phyloP scores from a whole-genome alignment of 352 stramenopile genomes.

The Phytophthora meadii region DNA sequence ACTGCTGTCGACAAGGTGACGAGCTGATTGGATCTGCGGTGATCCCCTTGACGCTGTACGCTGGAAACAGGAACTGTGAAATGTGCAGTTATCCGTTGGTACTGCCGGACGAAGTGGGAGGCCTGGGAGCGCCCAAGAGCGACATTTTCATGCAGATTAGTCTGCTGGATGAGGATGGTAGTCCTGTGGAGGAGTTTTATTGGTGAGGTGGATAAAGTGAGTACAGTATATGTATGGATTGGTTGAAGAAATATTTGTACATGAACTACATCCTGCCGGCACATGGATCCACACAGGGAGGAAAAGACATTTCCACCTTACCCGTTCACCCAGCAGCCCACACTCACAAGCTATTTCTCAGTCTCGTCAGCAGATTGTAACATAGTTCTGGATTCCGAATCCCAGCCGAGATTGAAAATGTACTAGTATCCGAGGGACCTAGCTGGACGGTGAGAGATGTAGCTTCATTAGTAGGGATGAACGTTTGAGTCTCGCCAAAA shows the following conservation, averaged over 20 bases:
- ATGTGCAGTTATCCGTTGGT: constrained; percentile 79
- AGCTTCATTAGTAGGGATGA: too few species aligned
- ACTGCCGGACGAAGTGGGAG: constrained; percentile 68
- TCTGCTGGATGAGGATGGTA: constrained; percentile 58
- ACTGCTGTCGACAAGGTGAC: constrained; percentile 61
- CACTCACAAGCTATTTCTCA: too few species aligned
- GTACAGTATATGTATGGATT: not conserved
- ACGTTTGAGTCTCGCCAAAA: too few species aligned
- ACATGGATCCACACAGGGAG: too few species aligned
- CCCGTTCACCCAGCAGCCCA: too few species aligned
- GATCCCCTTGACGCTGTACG: constrained; percentile 73
- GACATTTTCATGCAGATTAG: constrained; percentile 73
- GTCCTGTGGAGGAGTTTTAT: constrained; percentile 58
- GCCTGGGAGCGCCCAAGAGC: constrained; percentile 57
- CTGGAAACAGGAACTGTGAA: constrained; percentile 63
- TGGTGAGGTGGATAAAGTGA: constrained; percentile 18
- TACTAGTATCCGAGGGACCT: too few species aligned
- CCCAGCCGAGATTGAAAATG: too few species aligned
- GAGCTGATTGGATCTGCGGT: constrained; percentile 77
- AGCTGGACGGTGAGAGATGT: too few species aligned
- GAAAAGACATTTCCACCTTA: too few species aligned
- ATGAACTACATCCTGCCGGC: too few species aligned
- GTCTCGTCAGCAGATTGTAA: too few species aligned
- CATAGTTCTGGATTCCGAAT: too few species aligned
- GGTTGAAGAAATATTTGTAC: not conserved